Conservation (phyloP, 1,284 basidiomycete species). For the Coriolopsis trogii region DNA sequence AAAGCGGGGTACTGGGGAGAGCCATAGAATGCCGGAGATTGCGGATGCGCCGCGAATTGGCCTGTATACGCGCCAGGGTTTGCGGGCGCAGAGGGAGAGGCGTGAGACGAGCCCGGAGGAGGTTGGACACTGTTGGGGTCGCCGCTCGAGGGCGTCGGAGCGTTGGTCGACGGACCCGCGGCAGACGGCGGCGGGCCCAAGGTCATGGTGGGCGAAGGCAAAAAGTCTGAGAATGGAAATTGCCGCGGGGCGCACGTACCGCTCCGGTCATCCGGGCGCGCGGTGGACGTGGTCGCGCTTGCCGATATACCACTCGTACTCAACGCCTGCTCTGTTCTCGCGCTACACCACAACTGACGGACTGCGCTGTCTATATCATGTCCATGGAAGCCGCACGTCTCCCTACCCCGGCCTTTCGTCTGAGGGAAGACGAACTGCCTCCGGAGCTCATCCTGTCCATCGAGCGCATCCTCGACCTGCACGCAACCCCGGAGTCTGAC, state of each 20-base stretch:
- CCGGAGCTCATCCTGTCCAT: conserved; percentile 69
- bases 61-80: conserved; percentile 15
- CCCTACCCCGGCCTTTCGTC: conserved; percentile 16
- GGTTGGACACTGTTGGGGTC: neutral
- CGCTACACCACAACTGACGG: no score
- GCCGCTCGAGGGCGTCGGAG: neutral
- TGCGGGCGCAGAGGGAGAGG: conserved; percentile 7
- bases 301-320: neutral
- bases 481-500: conserved; percentile 47
- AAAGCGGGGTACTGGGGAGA: neutral
- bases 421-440: conserved; percentile 52
- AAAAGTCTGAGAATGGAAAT: conserved; percentile 23
- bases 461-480: conserved; percentile 64
- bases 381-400: conserved; percentile 14
- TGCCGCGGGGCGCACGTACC: conserved; percentile 16
- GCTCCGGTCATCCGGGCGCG: conserved; percentile 4
- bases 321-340: neutral
- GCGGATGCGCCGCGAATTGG: conserved; percentile 20
- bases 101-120: neutral
- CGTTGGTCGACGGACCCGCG: conserved; percentile 29
- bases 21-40: conserved; percentile 9
- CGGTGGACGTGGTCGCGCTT: neutral
- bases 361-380: conserved; percentile 6
- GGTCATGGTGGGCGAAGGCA: conserved; percentile 19
- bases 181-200: conserved; percentile 34